Evolutionary conservation across 2,329 filamentous ascomycete genomes (phyloP), one percentile per base, ranked within the genome.

Genomic region (Sporothrix brunneoviolacea): DNA sequence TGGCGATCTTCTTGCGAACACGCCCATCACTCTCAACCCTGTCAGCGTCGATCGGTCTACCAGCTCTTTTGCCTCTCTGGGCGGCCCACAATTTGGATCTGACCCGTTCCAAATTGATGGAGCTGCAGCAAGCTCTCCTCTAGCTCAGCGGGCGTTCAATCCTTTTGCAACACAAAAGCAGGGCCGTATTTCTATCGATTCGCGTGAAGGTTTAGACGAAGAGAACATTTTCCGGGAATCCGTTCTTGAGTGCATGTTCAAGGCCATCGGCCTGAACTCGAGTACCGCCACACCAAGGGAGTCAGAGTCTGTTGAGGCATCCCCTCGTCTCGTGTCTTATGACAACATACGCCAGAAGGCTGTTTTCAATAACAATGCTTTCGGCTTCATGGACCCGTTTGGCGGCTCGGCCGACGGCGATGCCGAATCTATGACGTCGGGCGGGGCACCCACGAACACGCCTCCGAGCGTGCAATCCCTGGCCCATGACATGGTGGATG

Each of bases 221-320:
- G 91, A 96, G 60, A 81, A 84, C 41, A 68, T 95, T 7, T 97
- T 98, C 66, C 79, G 94, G 36, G 84, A 89, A 52, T 94, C 90
- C 0, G 89, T 98, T 15, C 70, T 97, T 19, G 89, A 95, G 58
- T 97, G 93, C 63, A 95, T 98, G 71, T 91, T 95, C 68, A 96
- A 91, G 63, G 86, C 90, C 0, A 86, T 98, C 54, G 93, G 93
- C 0, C 70, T 98, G 50, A 86, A 83, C 18, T 81, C 83, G 28
- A 78, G 76, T 3, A 82, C 82, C 32, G 80, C 83, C 52, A 74
- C 77, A 0, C 73, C 85, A 0, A 77, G 79, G 42, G 86, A 86
- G 58, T 71, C 77, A 0, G 82, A 83, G 44, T 96, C 93, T 0
- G 83, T 83, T 0, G 91, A 96, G 58, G 86, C 82, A 8, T 97